Conservation (phyloP, 108 stramenopile genomes). For the Conticribra guillardii region DNA sequence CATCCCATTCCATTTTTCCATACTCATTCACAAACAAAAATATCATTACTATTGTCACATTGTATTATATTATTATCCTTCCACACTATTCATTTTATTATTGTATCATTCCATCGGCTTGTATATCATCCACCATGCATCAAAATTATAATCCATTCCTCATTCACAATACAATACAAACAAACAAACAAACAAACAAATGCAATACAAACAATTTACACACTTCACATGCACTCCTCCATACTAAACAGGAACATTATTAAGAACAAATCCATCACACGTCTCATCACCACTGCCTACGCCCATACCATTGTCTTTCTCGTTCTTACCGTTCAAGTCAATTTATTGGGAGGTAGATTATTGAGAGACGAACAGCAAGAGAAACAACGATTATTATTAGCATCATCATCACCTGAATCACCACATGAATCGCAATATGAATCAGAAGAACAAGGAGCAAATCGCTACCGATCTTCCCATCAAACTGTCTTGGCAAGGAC, state of each 20-base stretch:
- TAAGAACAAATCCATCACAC: conserved; percentile 50
- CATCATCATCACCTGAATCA: conserved; percentile 4
- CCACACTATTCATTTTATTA: background rate
- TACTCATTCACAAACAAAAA: no score
- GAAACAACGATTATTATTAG: background rate
- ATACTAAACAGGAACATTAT: conserved; percentile 36
- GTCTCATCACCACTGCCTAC: conserved; percentile 53
- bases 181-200: no score
- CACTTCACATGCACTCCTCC: no score
- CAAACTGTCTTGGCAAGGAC: conserved; percentile 52
- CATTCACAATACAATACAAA: no score
- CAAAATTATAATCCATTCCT: no score
- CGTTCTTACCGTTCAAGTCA: conserved; percentile 55
- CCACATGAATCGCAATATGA: conserved; percentile 5
- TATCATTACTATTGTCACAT: no score
- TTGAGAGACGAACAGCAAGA: conserved; percentile 38
- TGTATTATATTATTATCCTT: no score
- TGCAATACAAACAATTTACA: no score
- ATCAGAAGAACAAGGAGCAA: background rate
- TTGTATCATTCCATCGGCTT: background rate
- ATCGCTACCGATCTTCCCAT: conserved; percentile 45
- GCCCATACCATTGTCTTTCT: conserved; percentile 55
- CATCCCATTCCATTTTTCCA: no score
- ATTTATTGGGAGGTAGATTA: conserved; percentile 50
- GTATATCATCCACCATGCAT: no score